phyloP scores from a whole-genome alignment of 352 stramenopile genomes.

The Phytophthora megakarya region DNA sequence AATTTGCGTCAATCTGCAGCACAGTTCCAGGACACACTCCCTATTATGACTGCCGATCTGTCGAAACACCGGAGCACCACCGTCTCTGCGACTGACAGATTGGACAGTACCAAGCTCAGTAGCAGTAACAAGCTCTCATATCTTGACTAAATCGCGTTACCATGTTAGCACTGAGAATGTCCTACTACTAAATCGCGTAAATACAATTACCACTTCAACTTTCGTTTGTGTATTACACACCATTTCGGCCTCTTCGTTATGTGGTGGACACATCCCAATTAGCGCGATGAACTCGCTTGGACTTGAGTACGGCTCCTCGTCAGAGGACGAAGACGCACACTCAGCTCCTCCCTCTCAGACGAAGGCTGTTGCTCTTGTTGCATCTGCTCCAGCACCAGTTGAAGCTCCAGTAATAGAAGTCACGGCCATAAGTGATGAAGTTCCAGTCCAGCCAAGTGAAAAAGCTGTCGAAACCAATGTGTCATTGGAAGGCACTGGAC shows the following conservation, averaged over 20 bases:
- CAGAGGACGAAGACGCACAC: constrained; percentile 17
- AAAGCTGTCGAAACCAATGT: constrained; percentile 1
- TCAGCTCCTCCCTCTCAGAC: not conserved
- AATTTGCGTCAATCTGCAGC: constrained; percentile 12
- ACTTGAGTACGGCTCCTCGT: constrained; percentile 44
- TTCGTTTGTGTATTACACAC: no score
- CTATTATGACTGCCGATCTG: constrained; percentile 23
- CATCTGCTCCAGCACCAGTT: not conserved
- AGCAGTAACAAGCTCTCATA: constrained; percentile 23
- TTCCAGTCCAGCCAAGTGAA: constrained; percentile 9
- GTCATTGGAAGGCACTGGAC: constrained; percentile 11
- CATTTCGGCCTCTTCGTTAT: not conserved
- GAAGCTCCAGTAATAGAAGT: constrained; percentile 6
- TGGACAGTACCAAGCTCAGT: constrained; percentile 15
- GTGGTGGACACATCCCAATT: constrained; percentile 24
- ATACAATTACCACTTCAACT: no score
- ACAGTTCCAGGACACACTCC: constrained; percentile 29
- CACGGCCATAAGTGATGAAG: not conserved
- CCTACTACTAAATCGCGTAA: no score
- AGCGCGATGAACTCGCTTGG: constrained; percentile 50
- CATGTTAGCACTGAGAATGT: no score
- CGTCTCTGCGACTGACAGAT: constrained; percentile 16
- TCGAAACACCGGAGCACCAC: constrained; percentile 3
- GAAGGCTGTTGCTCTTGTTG: not conserved
- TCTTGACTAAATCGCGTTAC: constrained; percentile 1